Percentiles rank a stretch among this genome's conserved stretches.
These are phyloP conservation scores for Arachnopeziza araneosa DNA, from an alignment of 2,329 filamentous ascomycete genomes.

Conservation along the genomic window DNA sequence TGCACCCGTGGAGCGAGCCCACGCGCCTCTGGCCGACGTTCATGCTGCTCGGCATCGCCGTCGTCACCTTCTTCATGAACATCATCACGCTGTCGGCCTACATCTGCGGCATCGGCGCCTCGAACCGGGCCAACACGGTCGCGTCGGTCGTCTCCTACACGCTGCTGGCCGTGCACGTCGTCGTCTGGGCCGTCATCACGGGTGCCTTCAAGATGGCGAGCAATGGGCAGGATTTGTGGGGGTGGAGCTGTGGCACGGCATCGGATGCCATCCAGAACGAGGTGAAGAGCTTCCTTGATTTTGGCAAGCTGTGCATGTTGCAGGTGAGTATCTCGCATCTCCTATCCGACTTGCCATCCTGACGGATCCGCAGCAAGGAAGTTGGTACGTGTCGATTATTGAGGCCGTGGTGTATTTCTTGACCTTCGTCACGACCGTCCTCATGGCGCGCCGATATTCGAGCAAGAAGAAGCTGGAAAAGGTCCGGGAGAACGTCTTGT, in stretches of 20 bases:
- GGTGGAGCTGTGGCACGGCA: slow-evolving; percentile 13
- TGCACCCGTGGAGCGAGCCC: slow-evolving; percentile 9
- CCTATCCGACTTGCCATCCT: not conserved
- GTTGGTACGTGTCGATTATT: slow-evolving; percentile 18
- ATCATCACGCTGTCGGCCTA: slow-evolving; percentile 11
- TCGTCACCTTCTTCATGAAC: slow-evolving; percentile 17
- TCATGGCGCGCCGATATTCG: slow-evolving; percentile 7
- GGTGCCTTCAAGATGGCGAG: slow-evolving; percentile 10
- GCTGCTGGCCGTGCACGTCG: slow-evolving; percentile 9
- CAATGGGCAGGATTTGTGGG: slow-evolving; percentile 15
- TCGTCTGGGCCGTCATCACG: slow-evolving; percentile 12
- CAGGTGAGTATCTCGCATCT: slow-evolving; percentile 12
- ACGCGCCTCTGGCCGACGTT: slow-evolving; percentile 17
- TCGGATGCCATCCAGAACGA: slow-evolving; percentile 15
- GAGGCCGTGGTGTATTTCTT: slow-evolving; percentile 14
- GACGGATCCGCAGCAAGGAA: slow-evolving; percentile 1
- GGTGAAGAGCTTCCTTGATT: slow-evolving; percentile 15
- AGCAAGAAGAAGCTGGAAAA: slow-evolving; percentile 16
- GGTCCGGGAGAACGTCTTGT: slow-evolving; percentile 9
- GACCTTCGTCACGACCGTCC: slow-evolving; percentile 12
- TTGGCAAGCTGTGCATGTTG: slow-evolving; percentile 18
- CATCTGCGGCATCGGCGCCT: slow-evolving; percentile 12
- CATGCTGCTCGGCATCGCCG: slow-evolving; percentile 14
- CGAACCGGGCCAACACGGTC: slow-evolving; percentile 11
- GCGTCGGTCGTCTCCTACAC: slow-evolving; percentile 6